Evolutionary conservation across 2,329 filamentous ascomycete species (phyloP), one percentile per base, ranked within the genome.

Genomic region (Peltaster fructicola): DNA sequence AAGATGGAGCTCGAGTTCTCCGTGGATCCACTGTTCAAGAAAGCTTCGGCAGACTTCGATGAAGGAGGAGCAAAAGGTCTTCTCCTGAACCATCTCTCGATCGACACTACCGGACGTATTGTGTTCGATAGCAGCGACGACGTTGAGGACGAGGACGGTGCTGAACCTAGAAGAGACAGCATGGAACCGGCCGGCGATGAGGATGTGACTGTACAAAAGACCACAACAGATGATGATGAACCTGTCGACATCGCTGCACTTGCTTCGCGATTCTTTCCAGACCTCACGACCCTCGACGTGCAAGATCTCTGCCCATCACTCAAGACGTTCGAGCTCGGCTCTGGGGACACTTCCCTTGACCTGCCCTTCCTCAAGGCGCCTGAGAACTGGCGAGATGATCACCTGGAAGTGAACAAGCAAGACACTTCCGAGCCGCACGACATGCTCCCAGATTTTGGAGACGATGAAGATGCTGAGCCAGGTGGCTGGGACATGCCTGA

Each of bases 71-170:
- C 88, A 29, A 98, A 95, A 52, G 88, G 88, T 11, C 61, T 98
- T 20, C 62, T 98, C 11, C 64, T 98, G 15, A 98, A 98, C 45
- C 85, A 98, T 51, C 62, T 98, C n/a, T 80, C 85, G 45, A 93
- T 98, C 36, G 88, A 98, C 50, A 68, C 70, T 2, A 71, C 81
- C 35, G 88, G 88, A 20, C 70, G 85, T 17, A 98, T 98, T 33
- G 84, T 98, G 4, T 98, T 98, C 45, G 88, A 98, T 54, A 95
- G 85, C 56, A 95, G 84, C 44, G 85, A 98, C 48, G 88, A 95
- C 48, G 58, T 59, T 9, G 58, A 63, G 29, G 65, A 71, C 28
- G 58, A 59, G 9, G 54, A 52, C 6, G 24, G 27, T n/a, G 46
- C 45, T 8, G 45, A 44, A 7, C 35, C 35, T 6, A 27, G 47